A percentile compares a stretch with the other conserved stretches of the same genome.
Evolutionary conservation across 129 eudicot genomes (phyloP).

Genomic region (sunflower (Helianthus annuus)): HanXRQr2.0-SUNRISE NC_035441.2:58802475-58802974

Average conservation of each 20-base stretch:
- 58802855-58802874: conserved; percentile 48
- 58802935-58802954: neutral
- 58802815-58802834: conserved; percentile 48
- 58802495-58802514: conserved; percentile 3
- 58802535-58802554: neutral
- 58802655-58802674: neutral
- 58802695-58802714: neutral
- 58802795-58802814: conserved; percentile 36
- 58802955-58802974: neutral
- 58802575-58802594: neutral
- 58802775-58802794: conserved; percentile 22
- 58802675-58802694: conserved; percentile 22
- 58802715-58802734: too few species aligned
- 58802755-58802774: neutral
- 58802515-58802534: neutral
- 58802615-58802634: neutral
- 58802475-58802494: neutral
- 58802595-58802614: neutral
- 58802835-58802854: conserved; percentile 39
- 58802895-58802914: conserved; percentile 53
- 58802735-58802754: neutral
- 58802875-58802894: conserved; percentile 54
- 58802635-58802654: neutral
- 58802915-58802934: conserved; percentile 55
- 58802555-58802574: neutral